Conservation (phyloP, 345 rosid species). For the Populus nigra region DNA sequence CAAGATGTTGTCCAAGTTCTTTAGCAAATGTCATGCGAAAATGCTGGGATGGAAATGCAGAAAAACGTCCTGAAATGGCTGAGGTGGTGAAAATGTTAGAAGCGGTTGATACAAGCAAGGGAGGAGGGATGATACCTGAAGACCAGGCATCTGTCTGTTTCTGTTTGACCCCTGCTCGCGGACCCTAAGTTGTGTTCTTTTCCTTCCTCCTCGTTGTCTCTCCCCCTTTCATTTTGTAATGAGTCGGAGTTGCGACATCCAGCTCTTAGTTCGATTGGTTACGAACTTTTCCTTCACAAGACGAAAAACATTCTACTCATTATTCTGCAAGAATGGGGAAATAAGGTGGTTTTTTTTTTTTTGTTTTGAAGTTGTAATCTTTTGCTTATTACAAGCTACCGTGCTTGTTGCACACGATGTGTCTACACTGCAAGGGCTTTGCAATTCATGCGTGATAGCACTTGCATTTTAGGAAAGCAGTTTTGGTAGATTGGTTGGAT, state of each 20-base stretch:
- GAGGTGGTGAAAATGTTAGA: slow-evolving; percentile 80
- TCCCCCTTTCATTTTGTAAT: neutral
- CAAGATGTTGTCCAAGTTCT: slow-evolving; percentile 77
- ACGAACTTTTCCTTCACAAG: neutral
- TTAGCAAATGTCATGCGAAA: slow-evolving; percentile 66
- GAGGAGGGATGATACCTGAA: slow-evolving; percentile 96
- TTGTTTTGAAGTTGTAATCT: neutral
- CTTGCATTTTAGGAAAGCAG: neutral
- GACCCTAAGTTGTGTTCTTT: slow-evolving; percentile 45
- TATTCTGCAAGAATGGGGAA: neutral
- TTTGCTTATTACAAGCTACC: neutral
- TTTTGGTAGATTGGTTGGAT: neutral
- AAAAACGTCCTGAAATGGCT: slow-evolving; percentile 82
- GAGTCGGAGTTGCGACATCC: neutral
- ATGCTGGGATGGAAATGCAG: slow-evolving; percentile 80
- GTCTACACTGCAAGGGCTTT: neutral
- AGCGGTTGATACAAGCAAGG: slow-evolving; percentile 77
- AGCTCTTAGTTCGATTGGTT: neutral
- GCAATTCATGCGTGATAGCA: neutral
- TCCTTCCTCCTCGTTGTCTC: neutral
- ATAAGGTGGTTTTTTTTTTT: neutral
- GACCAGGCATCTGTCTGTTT: slow-evolving; percentile 63
- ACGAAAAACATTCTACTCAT: neutral
- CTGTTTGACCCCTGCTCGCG: slow-evolving; percentile 71
- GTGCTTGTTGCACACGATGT: neutral